phyloP scores from a whole-genome alignment of 768 basidiomycete genomes.

The Rickenella mellea region DNA sequence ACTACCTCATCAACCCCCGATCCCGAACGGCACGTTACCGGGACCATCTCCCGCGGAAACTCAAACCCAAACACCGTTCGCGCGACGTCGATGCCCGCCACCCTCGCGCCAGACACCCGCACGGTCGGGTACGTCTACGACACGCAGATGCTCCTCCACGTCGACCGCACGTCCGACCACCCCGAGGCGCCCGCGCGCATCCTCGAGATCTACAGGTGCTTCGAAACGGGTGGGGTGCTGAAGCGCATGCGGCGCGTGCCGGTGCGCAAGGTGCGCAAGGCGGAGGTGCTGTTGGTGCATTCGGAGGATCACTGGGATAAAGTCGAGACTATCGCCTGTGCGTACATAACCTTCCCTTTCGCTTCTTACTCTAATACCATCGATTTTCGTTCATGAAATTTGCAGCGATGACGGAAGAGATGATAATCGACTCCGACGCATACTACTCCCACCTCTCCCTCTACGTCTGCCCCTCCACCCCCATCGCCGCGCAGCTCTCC shows the following conservation, averaged over 20 bases:
- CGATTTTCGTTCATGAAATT: not conserved
- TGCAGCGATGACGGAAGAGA: conserved; percentile 65
- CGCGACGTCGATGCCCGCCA: too few species aligned
- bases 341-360: conserved; percentile 21
- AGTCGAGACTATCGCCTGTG: conserved; percentile 75
- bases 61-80: too few species aligned
- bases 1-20: too few species aligned
- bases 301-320: conserved; percentile 88
- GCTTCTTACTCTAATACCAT: conserved; percentile 1
- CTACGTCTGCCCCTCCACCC: conserved; percentile 82
- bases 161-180: conserved; percentile 53
- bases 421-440: conserved; percentile 61
- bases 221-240: too few species aligned
- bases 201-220: conserved; percentile 62
- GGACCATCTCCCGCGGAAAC: too few species aligned
- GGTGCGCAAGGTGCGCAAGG: conserved; percentile 60
- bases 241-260: conserved; percentile 74
- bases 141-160: conserved; percentile 77
- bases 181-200: conserved; percentile 79
- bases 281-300: conserved; percentile 86
- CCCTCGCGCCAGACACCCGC: too few species aligned
- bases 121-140: conserved; percentile 84
- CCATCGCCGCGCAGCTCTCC: conserved; percentile 76
- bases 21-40: too few species aligned
- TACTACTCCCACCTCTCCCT: conserved; percentile 91